phyloP scores from a whole-genome alignment of 257 asterid genomes.

The Apocynum venetum region DNA sequence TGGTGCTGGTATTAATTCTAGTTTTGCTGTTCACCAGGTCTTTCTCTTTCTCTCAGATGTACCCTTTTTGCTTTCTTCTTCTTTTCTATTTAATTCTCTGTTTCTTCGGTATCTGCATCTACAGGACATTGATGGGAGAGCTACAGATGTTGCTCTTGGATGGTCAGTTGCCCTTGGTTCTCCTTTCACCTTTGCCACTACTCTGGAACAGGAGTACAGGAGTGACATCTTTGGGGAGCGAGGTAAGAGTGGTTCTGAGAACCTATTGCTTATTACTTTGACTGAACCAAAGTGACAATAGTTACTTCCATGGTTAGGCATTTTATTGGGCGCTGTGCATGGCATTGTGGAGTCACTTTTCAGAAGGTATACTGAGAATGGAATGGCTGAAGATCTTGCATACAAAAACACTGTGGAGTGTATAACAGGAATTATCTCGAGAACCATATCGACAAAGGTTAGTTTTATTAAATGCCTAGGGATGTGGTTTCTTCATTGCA shows the following conservation, averaged over 20 bases:
- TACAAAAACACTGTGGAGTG: slow-evolving; percentile 92
- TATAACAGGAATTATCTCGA: slow-evolving; percentile 80
- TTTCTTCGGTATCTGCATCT: background rate
- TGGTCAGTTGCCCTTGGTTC: slow-evolving; percentile 98
- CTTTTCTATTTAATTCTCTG: slow-evolving; percentile 5
- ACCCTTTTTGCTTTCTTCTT: background rate
- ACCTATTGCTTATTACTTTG: background rate
- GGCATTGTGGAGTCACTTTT: slow-evolving; percentile 89
- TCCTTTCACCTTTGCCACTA: slow-evolving; percentile 91
- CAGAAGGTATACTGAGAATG: slow-evolving; percentile 90
- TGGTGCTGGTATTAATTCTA: slow-evolving; percentile 94
- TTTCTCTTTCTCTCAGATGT: slow-evolving; percentile 3
- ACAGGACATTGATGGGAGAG: slow-evolving; percentile 94
- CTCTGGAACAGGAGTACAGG: slow-evolving; percentile 83
- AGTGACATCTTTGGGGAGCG: slow-evolving; percentile 97
- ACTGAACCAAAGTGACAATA: slow-evolving; percentile 8
- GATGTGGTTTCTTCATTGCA: background rate
- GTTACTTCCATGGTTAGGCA: slow-evolving; percentile 42
- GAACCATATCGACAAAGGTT: slow-evolving; percentile 89
- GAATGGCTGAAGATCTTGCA: slow-evolving; percentile 89
- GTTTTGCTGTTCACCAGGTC: slow-evolving; percentile 98
- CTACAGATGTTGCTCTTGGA: slow-evolving; percentile 95
- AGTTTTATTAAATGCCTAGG: background rate
- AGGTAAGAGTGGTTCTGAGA: slow-evolving; percentile 38
- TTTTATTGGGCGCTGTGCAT: slow-evolving; percentile 96